Percentiles rank a stretch among this genome's conserved stretches.
Evolutionary conservation across 2,329 filamentous ascomycete species (phyloP).

Genomic region (Teratosphaeria viscida): DNA sequence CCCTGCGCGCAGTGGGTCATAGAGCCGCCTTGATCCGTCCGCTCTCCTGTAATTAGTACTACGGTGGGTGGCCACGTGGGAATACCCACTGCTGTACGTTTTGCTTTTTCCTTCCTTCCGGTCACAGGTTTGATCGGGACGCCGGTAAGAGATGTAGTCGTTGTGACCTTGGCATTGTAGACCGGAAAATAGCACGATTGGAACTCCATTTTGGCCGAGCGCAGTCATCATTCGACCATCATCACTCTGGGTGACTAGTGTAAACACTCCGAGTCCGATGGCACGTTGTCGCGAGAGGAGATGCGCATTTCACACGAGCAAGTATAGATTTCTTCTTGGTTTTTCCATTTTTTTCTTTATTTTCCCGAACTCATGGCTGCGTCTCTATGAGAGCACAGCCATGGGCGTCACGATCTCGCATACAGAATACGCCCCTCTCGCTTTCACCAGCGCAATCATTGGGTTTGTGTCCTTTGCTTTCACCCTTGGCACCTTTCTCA

Average conservation of each 20-base stretch:
- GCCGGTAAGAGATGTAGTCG: too few relatives aligned
- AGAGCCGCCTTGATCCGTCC: too few relatives aligned
- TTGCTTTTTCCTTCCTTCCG: too few relatives aligned
- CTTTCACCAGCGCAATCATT: slow-evolving; percentile 27
- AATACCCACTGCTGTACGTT: too few relatives aligned
- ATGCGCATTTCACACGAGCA: background rate
- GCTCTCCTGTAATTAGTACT: too few relatives aligned
- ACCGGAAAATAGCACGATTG: too few relatives aligned
- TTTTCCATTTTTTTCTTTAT: background rate
- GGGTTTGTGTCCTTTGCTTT: slow-evolving; percentile 35
- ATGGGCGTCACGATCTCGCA: slow-evolving; percentile 26
- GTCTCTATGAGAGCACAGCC: background rate
- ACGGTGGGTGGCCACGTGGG: too few relatives aligned
- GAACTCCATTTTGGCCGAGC: background rate
- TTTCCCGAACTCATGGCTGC: background rate
- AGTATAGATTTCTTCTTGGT: background rate
- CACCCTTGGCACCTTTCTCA: slow-evolving; percentile 33
- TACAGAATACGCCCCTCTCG: slow-evolving; percentile 24
- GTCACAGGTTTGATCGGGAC: too few relatives aligned
- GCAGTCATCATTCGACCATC: background rate
- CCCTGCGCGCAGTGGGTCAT: too few relatives aligned
- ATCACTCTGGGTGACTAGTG: background rate
- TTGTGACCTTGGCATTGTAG: too few relatives aligned
- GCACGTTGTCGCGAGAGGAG: background rate
- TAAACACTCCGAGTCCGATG: background rate